Percentiles rank a stretch among this genome's conserved stretches.
These are phyloP conservation scores for Lophium mytilinum DNA, from an alignment of 495 filamentous ascomycete species.

Conservation along the genomic window DNA sequence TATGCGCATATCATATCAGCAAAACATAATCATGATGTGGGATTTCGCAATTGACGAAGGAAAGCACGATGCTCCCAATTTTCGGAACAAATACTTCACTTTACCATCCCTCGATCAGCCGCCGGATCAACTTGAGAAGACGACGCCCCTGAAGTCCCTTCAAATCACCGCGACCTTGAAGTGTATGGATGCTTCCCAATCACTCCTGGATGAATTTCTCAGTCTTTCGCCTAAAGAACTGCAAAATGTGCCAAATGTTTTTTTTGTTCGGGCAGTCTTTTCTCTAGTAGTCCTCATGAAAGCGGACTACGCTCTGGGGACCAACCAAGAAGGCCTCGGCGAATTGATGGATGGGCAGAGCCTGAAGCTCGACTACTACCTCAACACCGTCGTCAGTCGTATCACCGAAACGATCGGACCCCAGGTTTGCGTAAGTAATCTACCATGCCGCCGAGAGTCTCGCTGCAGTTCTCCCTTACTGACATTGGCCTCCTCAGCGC, in stretches of 20 bases:
- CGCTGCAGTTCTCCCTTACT: slow-evolving; percentile 12
- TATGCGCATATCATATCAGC: slow-evolving; percentile 6
- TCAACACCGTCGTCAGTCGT: slow-evolving; percentile 35
- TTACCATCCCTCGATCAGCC: slow-evolving; percentile 37
- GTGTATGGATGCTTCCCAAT: slow-evolving; percentile 43
- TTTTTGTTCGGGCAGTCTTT: slow-evolving; percentile 40
- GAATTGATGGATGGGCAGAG: slow-evolving; percentile 37
- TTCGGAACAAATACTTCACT: slow-evolving; percentile 34
- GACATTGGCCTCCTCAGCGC: slow-evolving; percentile 9
- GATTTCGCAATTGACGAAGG: slow-evolving; percentile 26
- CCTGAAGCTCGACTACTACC: slow-evolving; percentile 41
- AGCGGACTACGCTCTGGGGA: slow-evolving; percentile 42
- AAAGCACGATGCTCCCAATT: slow-evolving; percentile 17
- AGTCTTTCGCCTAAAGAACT: slow-evolving; percentile 36
- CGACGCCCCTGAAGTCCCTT: slow-evolving; percentile 34
- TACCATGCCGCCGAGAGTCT: background rate
- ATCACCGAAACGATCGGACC: slow-evolving; percentile 14
- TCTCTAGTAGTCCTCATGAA: slow-evolving; percentile 43
- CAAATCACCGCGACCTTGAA: slow-evolving; percentile 44
- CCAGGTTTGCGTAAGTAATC: slow-evolving; percentile 5
- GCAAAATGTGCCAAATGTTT: slow-evolving; percentile 40
- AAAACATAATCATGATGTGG: slow-evolving; percentile 18
- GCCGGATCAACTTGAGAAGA: slow-evolving; percentile 23
- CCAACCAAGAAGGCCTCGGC: slow-evolving; percentile 35
- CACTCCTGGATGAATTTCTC: slow-evolving; percentile 41